These are phyloP conservation scores for Fusarium pilosicola DNA, from an alignment of 2,329 filamentous ascomycete species.

Conservation along the genomic window DNA sequence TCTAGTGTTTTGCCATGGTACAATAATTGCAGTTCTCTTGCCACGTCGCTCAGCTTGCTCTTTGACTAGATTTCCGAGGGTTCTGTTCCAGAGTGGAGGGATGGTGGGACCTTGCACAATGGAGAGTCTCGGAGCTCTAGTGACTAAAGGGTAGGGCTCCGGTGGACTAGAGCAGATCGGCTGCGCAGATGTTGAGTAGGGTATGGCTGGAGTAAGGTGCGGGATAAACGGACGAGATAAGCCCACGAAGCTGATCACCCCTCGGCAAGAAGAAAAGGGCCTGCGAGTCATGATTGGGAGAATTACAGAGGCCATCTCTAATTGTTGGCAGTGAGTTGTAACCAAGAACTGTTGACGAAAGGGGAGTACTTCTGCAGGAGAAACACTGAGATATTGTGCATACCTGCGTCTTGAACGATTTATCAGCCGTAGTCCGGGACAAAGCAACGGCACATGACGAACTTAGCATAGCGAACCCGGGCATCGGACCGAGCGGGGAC, in stretches of 20 bases:
- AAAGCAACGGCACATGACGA: neutral
- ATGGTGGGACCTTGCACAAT: neutral
- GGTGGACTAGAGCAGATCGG: no score
- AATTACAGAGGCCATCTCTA: fast-evolving
- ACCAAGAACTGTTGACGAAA: fast-evolving
- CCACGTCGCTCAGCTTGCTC: neutral
- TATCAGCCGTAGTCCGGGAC: neutral
- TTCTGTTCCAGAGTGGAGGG: neutral
- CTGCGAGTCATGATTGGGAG: neutral
- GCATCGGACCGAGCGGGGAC: neutral
- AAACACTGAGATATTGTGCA: fast-evolving
- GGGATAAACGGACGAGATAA: fast-evolving
- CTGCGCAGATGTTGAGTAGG: neutral
- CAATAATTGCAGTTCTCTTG: neutral
- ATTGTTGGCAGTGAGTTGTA: fast-evolving
- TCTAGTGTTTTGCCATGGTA: neutral
- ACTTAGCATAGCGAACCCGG: neutral
- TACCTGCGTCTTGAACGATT: neutral
- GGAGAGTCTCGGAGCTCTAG: neutral
- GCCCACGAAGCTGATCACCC: fast-evolving
- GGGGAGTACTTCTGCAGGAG: fast-evolving
- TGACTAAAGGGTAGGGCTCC: no score
- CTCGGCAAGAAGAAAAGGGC: fast-evolving
- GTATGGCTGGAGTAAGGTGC: fast-evolving
- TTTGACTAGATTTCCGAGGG: neutral